Evolutionary conservation across 2,329 filamentous ascomycete genomes (phyloP), one percentile per base, ranked within the genome.

Genomic region (Corinectria fuckeliana): DNA sequence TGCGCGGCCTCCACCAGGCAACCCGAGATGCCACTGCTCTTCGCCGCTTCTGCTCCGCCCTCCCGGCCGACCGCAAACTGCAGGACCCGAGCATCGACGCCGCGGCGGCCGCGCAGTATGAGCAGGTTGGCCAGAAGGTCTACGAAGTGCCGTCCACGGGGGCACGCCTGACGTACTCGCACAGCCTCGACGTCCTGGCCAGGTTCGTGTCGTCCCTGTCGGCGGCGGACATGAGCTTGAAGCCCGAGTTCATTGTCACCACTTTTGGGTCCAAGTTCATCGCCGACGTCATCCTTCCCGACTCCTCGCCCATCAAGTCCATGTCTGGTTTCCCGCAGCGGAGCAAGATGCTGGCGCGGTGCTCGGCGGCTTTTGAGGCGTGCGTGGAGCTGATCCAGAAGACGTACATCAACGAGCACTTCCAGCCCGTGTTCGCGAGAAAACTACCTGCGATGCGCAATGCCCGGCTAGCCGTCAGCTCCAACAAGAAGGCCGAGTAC

Each of bases 331-430:
- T 78, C 7, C 77, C 86, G 0, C 86, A 89, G 55, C 73, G 80
- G 7, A 91, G 83, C 57, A 98, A 97, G 74, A 82, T 88, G 26
- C 77, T 90, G 16, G 94, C 95, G 4, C 96, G 95, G 74, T 92
- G 91, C 64, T 92, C 93, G 0, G 94, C 93, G 3, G 94, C 95
- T 0, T 98, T 94, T 72, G 86, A 93, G 69, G 86, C 90, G 50
- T 97, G 93, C 70, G 73, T 92, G 1, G 73, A 87, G 61, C 81
- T 99, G 14, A 81, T 89, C 47, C 81, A 85, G 58, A 82, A 84
- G 52, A 84, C 85, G 2, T 87, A 89, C 60, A 80, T 99, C 5
- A 86, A 97, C 70, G 83, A 88, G 1, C 80, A 92, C 71, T 81
- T 98, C 2, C 84, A 91, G 55, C 91, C 95, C 0, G 85, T 84